Percentiles rank a stretch among this genome's conserved stretches.
These are phyloP conservation scores for Thalassiosira mediterranea DNA, from an alignment of 352 stramenopile genomes.

Conservation along the genomic window DNA sequence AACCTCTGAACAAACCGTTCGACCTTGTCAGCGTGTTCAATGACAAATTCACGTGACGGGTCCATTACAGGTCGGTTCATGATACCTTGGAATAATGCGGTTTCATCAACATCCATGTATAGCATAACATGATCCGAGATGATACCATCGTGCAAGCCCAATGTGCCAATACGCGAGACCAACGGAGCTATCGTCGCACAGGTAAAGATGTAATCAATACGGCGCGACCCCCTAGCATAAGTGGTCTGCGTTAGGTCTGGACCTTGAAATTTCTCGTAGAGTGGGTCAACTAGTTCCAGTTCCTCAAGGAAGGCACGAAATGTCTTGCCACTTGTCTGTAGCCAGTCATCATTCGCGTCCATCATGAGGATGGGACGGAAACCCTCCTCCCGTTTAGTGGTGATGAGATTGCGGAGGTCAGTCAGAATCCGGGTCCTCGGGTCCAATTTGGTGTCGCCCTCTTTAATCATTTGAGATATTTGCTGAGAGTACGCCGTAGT, in stretches of 20 bases:
- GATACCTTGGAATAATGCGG: constrained; percentile 8
- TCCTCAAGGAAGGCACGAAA: background rate
- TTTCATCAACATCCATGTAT: constrained; percentile 25
- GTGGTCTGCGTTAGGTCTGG: background rate
- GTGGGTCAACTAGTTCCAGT: constrained; percentile 7
- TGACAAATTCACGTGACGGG: constrained; percentile 13
- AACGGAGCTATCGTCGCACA: background rate
- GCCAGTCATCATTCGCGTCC: constrained; percentile 4
- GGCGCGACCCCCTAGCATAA: constrained; percentile 1
- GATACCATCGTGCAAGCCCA: constrained; percentile 16
- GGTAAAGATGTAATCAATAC: constrained; percentile 34
- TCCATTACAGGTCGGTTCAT: constrained; percentile 9
- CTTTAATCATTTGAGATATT: background rate
- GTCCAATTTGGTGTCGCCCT: constrained; percentile 4
- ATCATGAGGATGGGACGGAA: constrained; percentile 14
- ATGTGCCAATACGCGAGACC: background rate
- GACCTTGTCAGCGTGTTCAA: constrained; percentile 23
- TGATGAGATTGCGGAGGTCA: background rate
- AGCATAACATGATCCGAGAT: constrained; percentile 15
- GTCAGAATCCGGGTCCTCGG: background rate
- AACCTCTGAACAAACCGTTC: constrained; percentile 16
- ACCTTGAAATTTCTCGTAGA: constrained; percentile 8
- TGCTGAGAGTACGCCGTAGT: constrained; percentile 4
- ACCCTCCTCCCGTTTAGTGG: background rate
- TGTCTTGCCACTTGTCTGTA: background rate